These are phyloP conservation scores for Paracoccidioides brasiliensis DNA, from an alignment of 2,329 filamentous ascomycete species.

Conservation along the genomic window DNA sequence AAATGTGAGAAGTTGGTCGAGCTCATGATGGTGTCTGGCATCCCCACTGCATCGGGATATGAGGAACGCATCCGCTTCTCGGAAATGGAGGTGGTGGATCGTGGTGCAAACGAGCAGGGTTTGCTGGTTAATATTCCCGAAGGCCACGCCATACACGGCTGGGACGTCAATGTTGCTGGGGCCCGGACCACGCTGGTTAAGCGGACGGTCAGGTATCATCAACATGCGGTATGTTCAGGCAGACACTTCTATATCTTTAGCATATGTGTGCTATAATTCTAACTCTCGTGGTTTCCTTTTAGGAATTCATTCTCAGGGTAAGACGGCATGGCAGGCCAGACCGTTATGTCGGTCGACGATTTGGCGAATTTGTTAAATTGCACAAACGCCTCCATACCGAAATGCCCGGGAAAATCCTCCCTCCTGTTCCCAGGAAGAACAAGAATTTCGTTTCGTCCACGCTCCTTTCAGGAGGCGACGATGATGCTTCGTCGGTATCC, in stretches of 20 bases:
- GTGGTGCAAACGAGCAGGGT: constrained; percentile 81
- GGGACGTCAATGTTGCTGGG: constrained; percentile 91
- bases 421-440: constrained; percentile 82
- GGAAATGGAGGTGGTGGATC: constrained; percentile 91
- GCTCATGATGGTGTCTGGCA: constrained; percentile 98
- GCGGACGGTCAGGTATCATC: constrained; percentile 77
- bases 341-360: constrained; percentile 68
- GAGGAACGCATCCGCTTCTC: constrained; percentile 95
- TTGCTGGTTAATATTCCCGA: constrained; percentile 77
- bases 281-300: not conserved
- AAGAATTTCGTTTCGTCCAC: constrained; percentile 58
- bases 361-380: constrained; percentile 73
- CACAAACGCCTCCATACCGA: constrained; percentile 70
- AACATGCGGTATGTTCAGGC: constrained; percentile 57
- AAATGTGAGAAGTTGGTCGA: constrained; percentile 95
- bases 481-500: constrained; percentile 67
- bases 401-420: constrained; percentile 78
- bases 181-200: constrained; percentile 71
- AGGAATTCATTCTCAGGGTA: constrained; percentile 84
- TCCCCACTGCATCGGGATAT: constrained; percentile 90
- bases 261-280: too few species aligned
- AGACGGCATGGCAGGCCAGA: constrained; percentile 65
- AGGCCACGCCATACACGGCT: constrained; percentile 84
- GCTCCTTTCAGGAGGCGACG: constrained; percentile 51
- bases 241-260: not conserved